Percentiles rank a stretch among this genome's conserved stretches.
These are phyloP conservation scores for Arthrobotrys musiformis DNA, from an alignment of 2,329 filamentous ascomycete species.

Conservation along the genomic window DNA sequence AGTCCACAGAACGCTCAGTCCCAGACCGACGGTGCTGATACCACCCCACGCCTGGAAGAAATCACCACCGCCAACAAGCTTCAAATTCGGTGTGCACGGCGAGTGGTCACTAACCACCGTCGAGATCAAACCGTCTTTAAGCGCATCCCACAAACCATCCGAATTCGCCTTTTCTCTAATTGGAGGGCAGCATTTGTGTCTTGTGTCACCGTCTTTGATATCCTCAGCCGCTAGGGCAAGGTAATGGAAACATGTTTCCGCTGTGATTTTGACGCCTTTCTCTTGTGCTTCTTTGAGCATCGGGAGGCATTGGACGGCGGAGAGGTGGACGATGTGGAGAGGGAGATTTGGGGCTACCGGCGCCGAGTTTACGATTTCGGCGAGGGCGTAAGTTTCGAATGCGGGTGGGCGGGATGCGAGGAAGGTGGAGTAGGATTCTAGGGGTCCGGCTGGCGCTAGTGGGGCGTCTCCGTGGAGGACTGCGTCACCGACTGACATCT, in stretches of 20 bases:
- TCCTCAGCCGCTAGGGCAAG: slow-evolving; percentile 84
- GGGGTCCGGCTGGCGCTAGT: slow-evolving; percentile 75
- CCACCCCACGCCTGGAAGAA: slow-evolving; percentile 98
- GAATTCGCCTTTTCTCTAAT: slow-evolving; percentile 85
- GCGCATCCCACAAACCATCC: slow-evolving; percentile 85
- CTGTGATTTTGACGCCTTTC: slow-evolving; percentile 83
- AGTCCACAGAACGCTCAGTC: slow-evolving; percentile 89
- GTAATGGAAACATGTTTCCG: slow-evolving; percentile 96
- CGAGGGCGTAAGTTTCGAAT: slow-evolving; percentile 91
- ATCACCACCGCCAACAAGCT: slow-evolving; percentile 76
- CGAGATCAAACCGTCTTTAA: slow-evolving; percentile 82
- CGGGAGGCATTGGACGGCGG: slow-evolving; percentile 86
- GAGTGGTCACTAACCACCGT: slow-evolving; percentile 96
- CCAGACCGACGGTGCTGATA: slow-evolving; percentile 91
- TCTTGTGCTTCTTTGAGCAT: slow-evolving; percentile 78
- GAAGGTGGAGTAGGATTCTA: slow-evolving; percentile 87
- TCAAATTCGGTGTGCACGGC: slow-evolving; percentile 93
- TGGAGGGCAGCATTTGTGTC: slow-evolving; percentile 95
- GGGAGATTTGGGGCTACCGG: slow-evolving; percentile 82
- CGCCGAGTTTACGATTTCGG: slow-evolving; percentile 84
- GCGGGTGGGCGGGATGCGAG: slow-evolving; percentile 86
- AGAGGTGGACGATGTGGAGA: slow-evolving; percentile 93
- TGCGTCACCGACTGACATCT: slow-evolving; percentile 78
- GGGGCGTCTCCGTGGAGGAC: slow-evolving; percentile 77
- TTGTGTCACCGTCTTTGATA: slow-evolving; percentile 83